Base-by-base conservation (phyloP, 371 early-diverging fungal species). In the Mortierella sp. region DNA sequence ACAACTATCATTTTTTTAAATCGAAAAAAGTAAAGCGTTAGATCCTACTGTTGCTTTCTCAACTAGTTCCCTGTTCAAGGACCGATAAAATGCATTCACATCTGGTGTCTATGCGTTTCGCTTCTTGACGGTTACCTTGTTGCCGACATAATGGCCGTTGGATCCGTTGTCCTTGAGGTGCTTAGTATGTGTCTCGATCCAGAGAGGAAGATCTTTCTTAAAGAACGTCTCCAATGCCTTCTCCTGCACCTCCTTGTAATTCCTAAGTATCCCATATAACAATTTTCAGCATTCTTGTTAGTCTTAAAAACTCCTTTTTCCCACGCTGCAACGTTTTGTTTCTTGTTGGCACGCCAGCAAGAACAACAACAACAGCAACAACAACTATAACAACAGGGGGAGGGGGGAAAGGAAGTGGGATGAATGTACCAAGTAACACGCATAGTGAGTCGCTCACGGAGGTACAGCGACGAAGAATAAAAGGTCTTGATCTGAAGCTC, bases 91-190 rank as follows among this genome's bases (percentile, higher is more conserved):
- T 12, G 46, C 1, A 46, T 46, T 12, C 46, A 46, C 46, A 14
- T 46, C 0, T 10, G 14, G 21, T 56, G 48, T 8, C 29, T 32
- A 35, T 63, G 4, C 21, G 11, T 41, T 70, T 70, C 12, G 14
- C 24, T 16, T 4, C 35, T 7, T 43, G 24, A 11, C 5, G 18
- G 24, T 18, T 78, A 83, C 83, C 79, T 76, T 80, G 70, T 81
- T 73, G 32, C 84, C 84, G 8, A 84, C 71, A 38, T 84, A 84
- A 68, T 84, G 81, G 1, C 84, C 84, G 27, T 84, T 84, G 2
- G 78, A 77, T 56, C 84, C 84, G 41, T 84, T 84, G 60, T 81
- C 78, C 55, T 75, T 75, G 63, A 84, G 35, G 58, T 84, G 81
- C 70, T 77, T 78, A 18, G 78, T 58, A 56, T 84, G 84, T 0